phyloP scores from a whole-genome alignment of 176 grass and related monocot genomes.

The Musa acuminata region DNA sequence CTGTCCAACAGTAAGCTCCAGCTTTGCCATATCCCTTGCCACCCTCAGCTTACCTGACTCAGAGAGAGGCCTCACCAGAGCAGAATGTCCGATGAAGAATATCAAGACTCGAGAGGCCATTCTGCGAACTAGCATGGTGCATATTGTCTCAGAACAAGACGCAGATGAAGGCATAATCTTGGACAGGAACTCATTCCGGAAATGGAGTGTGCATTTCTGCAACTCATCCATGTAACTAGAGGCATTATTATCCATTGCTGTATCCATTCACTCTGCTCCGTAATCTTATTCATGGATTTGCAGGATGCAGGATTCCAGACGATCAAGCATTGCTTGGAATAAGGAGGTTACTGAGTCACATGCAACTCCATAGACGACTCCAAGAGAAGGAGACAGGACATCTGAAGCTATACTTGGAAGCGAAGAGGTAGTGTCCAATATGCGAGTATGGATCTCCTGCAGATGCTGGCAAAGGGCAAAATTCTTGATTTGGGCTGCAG shows the following conservation, averaged over 20 bases:
- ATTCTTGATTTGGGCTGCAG: constrained; percentile 78
- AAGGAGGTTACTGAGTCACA: constrained; percentile 77
- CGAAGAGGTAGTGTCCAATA: constrained; percentile 48
- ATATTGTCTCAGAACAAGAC: constrained; percentile 81
- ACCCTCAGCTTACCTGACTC: constrained; percentile 90
- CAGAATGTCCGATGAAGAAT: constrained; percentile 94
- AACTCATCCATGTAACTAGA: constrained; percentile 93
- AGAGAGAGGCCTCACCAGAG: constrained; percentile 84
- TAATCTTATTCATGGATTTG: constrained; percentile 89
- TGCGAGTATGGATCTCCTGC: constrained; percentile 79
- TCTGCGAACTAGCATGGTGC: constrained; percentile 77
- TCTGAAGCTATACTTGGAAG: constrained; percentile 65
- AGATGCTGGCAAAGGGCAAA: constrained; percentile 88
- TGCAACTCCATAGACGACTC: constrained; percentile 64
- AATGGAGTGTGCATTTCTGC: constrained; percentile 71
- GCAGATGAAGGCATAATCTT: constrained; percentile 80
- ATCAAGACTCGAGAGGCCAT: constrained; percentile 83
- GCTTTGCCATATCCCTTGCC: constrained; percentile 94
- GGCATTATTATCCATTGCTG: constrained; percentile 63
- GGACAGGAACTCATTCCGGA: constrained; percentile 76
- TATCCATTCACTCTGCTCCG: constrained; percentile 40
- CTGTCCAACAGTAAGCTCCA: constrained; percentile 78
- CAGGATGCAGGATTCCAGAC: constrained; percentile 66
- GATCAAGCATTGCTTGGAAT: constrained; percentile 76
- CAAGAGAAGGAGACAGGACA: constrained; percentile 61